Evolutionary conservation across 2,329 filamentous ascomycete genomes (phyloP).

Genomic region (Podosphaera fusca): DNA sequence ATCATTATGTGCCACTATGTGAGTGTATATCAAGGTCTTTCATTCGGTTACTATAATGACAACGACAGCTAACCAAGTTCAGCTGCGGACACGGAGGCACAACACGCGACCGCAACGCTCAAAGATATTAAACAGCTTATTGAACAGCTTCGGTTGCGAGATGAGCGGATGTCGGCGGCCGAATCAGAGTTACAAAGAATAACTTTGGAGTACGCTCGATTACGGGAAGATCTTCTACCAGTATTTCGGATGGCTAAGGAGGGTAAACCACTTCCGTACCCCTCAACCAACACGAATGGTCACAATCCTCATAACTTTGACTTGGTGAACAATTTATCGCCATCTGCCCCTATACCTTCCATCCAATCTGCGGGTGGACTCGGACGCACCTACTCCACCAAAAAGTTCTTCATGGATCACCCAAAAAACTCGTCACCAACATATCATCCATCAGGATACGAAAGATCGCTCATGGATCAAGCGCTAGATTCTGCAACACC

Average conservation of each 20-base stretch:
- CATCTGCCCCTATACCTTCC: conserved; percentile 32
- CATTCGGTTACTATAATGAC: background rate
- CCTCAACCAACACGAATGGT: conserved; percentile 8
- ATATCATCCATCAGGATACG: conserved; percentile 44
- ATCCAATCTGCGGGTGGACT: conserved; percentile 30
- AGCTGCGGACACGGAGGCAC: conserved; percentile 76
- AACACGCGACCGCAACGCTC: conserved; percentile 69
- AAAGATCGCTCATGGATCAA: conserved; percentile 38
- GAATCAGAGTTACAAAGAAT: conserved; percentile 68
- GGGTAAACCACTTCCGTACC: conserved; percentile 56
- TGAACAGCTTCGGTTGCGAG: conserved; percentile 67
- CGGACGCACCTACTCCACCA: conserved; percentile 52
- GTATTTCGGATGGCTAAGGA: conserved; percentile 82
- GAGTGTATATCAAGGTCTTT: conserved; percentile 19
- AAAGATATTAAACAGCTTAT: conserved; percentile 85
- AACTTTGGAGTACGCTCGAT: conserved; percentile 65
- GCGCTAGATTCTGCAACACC: conserved; percentile 46
- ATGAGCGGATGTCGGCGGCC: conserved; percentile 66
- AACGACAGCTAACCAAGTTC: conserved; percentile 8
- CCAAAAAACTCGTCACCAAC: conserved; percentile 61
- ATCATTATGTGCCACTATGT: conserved; percentile 88
- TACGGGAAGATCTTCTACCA: conserved; percentile 80
- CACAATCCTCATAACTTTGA: conserved; percentile 27
- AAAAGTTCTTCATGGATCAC: conserved; percentile 49
- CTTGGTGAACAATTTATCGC: conserved; percentile 24